Base-by-base conservation (phyloP, 129 eudicot genomes). In the Escallonia herrerae region DNA sequence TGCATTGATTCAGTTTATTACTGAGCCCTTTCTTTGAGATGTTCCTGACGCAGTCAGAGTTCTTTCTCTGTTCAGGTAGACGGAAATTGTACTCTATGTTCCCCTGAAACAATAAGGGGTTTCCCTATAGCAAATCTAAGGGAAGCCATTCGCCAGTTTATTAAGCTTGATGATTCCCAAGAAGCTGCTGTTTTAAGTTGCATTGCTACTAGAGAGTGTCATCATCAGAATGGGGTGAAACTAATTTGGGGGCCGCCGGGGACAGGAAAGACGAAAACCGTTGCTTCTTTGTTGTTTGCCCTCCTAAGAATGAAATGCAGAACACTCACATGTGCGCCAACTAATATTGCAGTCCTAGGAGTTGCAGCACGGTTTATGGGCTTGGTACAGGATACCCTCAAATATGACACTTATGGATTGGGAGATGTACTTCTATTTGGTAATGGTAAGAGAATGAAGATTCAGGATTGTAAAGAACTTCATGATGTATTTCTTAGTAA, bases 171-270 rank as follows among this genome's bases (percentile, higher is more conserved):
- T 60, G 65, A 70, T 56, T 90, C 91, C 44, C 85, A 85, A 64
- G 72, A 75, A 57, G 75, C 67, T 62, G 96, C 93, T n/a, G 80
- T 80, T 65, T 50, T 80, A 58, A 77, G 69, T 47, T 77, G 89
- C 65, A 9, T 79, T 50, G 80, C 76, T 14, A 63, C 61, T 60
- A 71, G 77, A 51, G 69, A 40, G n/a, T 84, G 96, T 52, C n/a
- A 5, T 43, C 91, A 81, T 58, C 70, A 51, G 7, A 68, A 61
- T 60, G 67, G 69, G 0, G 76, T 78, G 48, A 80, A 83, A 64
- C 74, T 86, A 41, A 79, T 86, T 33, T 90, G 97, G 95, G 97
- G 97, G 5, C 97, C 95, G 0, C 97, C 97, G 2, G 91, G 95
- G 53, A 90, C 97, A 0, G 91, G 95, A 15, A 86, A 90, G 61